A percentile compares a stretch with the other conserved stretches of the same genome.
Conservation (phyloP, 2,329 filamentous ascomycete genomes). For the Fusarium verticillioides region DNA sequence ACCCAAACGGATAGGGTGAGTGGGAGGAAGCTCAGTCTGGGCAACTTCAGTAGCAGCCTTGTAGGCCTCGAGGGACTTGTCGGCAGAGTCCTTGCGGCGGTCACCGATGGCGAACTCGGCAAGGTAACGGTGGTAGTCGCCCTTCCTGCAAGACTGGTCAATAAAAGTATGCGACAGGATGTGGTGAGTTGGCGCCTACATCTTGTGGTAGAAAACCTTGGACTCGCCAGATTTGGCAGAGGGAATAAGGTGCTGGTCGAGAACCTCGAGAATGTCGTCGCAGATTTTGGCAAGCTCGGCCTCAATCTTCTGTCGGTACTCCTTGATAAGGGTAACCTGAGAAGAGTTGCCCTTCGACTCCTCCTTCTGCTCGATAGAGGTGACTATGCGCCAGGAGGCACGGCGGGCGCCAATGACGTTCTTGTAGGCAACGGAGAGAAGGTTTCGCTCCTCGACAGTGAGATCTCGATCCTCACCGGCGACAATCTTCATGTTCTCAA, state of each 20-base stretch:
- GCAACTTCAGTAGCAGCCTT: slow-evolving; percentile 99
- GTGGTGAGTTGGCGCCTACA: slow-evolving; percentile 79
- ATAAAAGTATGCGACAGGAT: slow-evolving; percentile 75
- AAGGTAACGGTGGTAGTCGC: slow-evolving; percentile 95
- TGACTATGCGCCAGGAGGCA: slow-evolving; percentile 99
- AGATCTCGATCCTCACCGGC: slow-evolving; percentile 86
- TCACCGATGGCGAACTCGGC: slow-evolving; percentile 93
- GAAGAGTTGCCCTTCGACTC: slow-evolving; percentile 98
- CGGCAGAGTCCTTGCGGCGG: slow-evolving; percentile 90
- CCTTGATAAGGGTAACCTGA: slow-evolving; percentile 92
- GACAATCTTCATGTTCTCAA: slow-evolving; percentile 99
- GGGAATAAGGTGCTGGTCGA: slow-evolving; percentile 93
- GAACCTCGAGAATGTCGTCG: slow-evolving; percentile 95
- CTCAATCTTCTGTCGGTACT: slow-evolving; percentile 99
- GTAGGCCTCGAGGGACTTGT: slow-evolving; percentile 92
- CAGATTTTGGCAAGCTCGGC: slow-evolving; percentile 96
- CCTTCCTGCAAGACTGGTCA: slow-evolving; percentile 75
- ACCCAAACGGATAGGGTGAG: slow-evolving; percentile 97
- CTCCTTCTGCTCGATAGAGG: slow-evolving; percentile 99
- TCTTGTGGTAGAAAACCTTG: slow-evolving; percentile 99
- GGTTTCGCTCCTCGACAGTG: slow-evolving; percentile 97
- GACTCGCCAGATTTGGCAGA: slow-evolving; percentile 97
- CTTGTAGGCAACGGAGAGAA: slow-evolving; percentile 99
- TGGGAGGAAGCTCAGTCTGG: slow-evolving; percentile 96
- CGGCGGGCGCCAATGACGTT: slow-evolving; percentile 98